phyloP scores from a whole-genome alignment of 352 stramenopile species.

The Globisporangium solare region DNA sequence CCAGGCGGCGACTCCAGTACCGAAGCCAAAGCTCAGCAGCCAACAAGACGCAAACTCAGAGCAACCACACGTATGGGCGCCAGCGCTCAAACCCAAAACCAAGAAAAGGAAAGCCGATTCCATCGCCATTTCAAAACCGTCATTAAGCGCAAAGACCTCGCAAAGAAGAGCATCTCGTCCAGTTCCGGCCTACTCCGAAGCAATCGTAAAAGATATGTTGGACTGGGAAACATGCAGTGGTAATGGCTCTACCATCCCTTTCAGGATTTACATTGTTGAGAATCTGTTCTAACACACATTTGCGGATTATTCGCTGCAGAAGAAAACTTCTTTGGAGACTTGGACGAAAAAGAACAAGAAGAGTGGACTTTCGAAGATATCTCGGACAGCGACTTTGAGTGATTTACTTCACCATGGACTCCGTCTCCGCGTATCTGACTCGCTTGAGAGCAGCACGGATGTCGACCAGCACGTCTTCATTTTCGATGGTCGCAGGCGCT shows the following conservation, averaged over 20 bases:
- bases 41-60: not conserved
- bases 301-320: slow-evolving; percentile 12
- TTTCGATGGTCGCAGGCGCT: slow-evolving; percentile 42
- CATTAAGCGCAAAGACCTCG: slow-evolving; percentile 1
- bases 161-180: slow-evolving; percentile 5
- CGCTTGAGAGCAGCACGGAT: slow-evolving; percentile 23
- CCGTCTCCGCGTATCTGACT: slow-evolving; percentile 28
- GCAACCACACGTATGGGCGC: slow-evolving; percentile 22
- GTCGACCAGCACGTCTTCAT: slow-evolving; percentile 25
- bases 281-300: not conserved
- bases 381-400: slow-evolving; percentile 65
- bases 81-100: not conserved
- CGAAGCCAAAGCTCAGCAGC: not conserved
- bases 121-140: not conserved
- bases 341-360: slow-evolving; percentile 14
- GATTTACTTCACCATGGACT: slow-evolving; percentile 17
- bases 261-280: not conserved
- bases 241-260: slow-evolving; percentile 14
- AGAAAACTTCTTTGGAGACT: slow-evolving; percentile 25
- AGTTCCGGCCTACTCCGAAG: slow-evolving; percentile 1
- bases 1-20: slow-evolving; percentile 4
- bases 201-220: slow-evolving; percentile 32
- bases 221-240: slow-evolving; percentile 68
- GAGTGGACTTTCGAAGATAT: slow-evolving; percentile 59
- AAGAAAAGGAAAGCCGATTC: slow-evolving; percentile 4